Conservation (phyloP, 805 yeast genomes). For the Pichia kluyveri region DNA sequence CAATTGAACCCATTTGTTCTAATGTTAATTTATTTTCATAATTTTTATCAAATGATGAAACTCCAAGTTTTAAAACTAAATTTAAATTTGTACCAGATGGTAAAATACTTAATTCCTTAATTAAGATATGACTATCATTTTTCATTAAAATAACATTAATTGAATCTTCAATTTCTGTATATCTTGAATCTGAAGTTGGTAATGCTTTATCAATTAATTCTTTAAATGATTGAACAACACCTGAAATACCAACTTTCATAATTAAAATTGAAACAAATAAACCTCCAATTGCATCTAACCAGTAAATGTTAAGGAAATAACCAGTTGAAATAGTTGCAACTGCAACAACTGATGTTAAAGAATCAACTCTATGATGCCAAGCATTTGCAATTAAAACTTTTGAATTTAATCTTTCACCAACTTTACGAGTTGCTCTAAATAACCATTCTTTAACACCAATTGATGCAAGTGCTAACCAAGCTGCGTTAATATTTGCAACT, state of each 20-base stretch:
- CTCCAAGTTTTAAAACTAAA: slow-evolving; percentile 25
- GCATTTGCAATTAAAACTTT: slow-evolving; percentile 93
- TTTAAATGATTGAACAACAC: slow-evolving; percentile 57
- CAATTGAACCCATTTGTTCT: slow-evolving; percentile 25
- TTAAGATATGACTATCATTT: slow-evolving; percentile 21
- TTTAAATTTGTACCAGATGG: slow-evolving; percentile 49
- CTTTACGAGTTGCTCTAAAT: slow-evolving; percentile 69
- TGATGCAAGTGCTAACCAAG: slow-evolving; percentile 90
- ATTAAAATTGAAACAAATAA: slow-evolving; percentile 73
- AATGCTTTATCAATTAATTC: slow-evolving; percentile 76
- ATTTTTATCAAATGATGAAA: slow-evolving; percentile 21
- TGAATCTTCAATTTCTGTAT: slow-evolving; percentile 29
- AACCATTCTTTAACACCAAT: slow-evolving; percentile 84
- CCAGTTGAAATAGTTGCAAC: slow-evolving; percentile 82
- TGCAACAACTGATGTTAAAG: slow-evolving; percentile 86
- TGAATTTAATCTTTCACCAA: slow-evolving; percentile 72
- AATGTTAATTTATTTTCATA: slow-evolving; percentile 24
- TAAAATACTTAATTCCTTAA: slow-evolving; percentile 36
- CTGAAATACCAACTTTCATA: slow-evolving; percentile 74
- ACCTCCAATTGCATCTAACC: slow-evolving; percentile 93
- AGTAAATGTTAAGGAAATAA: slow-evolving; percentile 62
- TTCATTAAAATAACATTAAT: slow-evolving; percentile 27
- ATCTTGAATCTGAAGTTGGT: slow-evolving; percentile 40
- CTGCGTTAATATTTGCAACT: slow-evolving; percentile 67
- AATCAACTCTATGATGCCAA: slow-evolving; percentile 97